phyloP scores from a whole-genome alignment of 208 protist genomes.

The Novymonas esmeraldas region DNA sequence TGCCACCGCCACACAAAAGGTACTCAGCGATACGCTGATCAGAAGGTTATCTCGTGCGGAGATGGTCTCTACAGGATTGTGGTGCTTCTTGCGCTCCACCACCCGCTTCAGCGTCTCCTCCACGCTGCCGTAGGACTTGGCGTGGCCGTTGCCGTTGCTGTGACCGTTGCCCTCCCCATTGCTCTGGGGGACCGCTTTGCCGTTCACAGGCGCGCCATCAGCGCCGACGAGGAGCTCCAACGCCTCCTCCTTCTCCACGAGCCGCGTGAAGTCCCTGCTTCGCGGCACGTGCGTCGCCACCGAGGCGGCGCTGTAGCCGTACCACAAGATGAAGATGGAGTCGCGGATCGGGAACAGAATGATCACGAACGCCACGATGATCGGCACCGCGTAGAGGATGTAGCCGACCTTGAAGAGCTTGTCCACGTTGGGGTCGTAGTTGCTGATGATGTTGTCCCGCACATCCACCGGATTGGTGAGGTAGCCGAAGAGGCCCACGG shows the following conservation, averaged over 20 bases:
- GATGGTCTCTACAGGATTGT: slow-evolving; percentile 51
- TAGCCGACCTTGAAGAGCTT: slow-evolving; percentile 65
- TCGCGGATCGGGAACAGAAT: slow-evolving; percentile 80
- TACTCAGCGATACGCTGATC: slow-evolving; percentile 59
- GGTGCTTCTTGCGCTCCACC: slow-evolving; percentile 39
- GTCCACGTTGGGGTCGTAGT: slow-evolving; percentile 74
- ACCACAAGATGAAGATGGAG: slow-evolving; percentile 81
- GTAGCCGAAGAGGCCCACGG: slow-evolving; percentile 80
- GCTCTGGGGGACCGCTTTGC: too few relatives aligned
- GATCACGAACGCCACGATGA: slow-evolving; percentile 65
- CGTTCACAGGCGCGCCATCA: slow-evolving; percentile 4
- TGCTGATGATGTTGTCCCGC: slow-evolving; percentile 77
- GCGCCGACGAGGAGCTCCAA: slow-evolving; percentile 26
- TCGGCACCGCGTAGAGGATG: slow-evolving; percentile 57
- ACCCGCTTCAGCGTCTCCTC: slow-evolving; percentile 24
- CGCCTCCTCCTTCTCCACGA: slow-evolving; percentile 43
- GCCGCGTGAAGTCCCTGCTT: slow-evolving; percentile 40
- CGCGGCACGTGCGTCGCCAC: slow-evolving; percentile 66
- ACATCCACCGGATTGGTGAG: slow-evolving; percentile 57
- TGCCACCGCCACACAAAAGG: slow-evolving; percentile 48
- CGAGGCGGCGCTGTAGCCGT: slow-evolving; percentile 66
- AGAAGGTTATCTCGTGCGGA: slow-evolving; percentile 57
- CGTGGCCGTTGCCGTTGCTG: neutral
- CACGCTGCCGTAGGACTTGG: slow-evolving; percentile 14
- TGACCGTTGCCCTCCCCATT: too few relatives aligned